Evolutionary conservation across 352 stramenopile species (phyloP).

Genomic region (Pythium plurisporium): DNA sequence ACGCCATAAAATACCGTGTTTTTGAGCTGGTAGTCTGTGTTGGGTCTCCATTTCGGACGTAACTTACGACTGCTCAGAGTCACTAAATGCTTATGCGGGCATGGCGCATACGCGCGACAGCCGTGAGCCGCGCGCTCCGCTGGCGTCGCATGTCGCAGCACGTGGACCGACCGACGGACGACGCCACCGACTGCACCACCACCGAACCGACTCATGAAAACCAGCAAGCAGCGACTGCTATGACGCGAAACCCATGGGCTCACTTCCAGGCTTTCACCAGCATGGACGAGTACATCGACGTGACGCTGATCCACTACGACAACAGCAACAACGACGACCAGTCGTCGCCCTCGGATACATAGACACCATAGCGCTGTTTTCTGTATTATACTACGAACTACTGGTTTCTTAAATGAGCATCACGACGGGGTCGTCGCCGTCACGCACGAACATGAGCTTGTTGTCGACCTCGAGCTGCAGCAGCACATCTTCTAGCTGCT

Average conservation of each 20-base stretch:
- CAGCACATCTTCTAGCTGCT: constrained; percentile 68
- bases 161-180: too few relatives aligned
- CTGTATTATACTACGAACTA: constrained; percentile 22
- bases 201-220: neutral
- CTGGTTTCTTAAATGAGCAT: constrained; percentile 74
- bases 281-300: constrained; percentile 72
- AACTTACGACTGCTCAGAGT: neutral
- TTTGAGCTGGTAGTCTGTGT: too few relatives aligned
- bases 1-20: neutral
- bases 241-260: constrained; percentile 27
- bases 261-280: constrained; percentile 61
- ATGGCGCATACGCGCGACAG: neutral
- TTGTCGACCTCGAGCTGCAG: constrained; percentile 81
- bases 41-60: too few relatives aligned
- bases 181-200: neutral
- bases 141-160: neutral
- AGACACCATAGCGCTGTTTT: neutral
- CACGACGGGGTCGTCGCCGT: constrained; percentile 72
- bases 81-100: neutral
- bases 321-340: constrained; percentile 17
- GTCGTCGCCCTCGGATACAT: neutral
- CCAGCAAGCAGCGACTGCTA: neutral
- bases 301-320: constrained; percentile 63
- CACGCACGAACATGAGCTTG: constrained; percentile 88
- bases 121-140: neutral